These are phyloP conservation scores for Fusarium sp. DNA, from an alignment of 2,329 filamentous ascomycete species.

Conservation along the genomic window DNA sequence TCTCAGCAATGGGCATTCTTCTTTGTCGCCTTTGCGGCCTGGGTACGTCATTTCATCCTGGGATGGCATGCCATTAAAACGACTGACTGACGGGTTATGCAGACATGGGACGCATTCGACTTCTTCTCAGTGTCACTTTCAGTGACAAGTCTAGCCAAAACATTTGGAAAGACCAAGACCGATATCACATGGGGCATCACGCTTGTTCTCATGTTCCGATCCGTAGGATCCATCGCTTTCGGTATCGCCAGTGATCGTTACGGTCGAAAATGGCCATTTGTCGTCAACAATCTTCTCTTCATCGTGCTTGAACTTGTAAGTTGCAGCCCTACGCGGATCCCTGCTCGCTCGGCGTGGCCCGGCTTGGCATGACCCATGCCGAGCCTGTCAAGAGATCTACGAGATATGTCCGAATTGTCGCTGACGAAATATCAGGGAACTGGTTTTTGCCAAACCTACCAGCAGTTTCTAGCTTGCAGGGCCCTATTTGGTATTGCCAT, in stretches of 20 bases:
- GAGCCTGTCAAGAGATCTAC: slow-evolving; percentile 7
- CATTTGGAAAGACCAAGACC: slow-evolving; percentile 68
- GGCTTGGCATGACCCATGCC: slow-evolving; percentile 13
- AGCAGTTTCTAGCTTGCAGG: slow-evolving; percentile 81
- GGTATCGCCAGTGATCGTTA: slow-evolving; percentile 71
- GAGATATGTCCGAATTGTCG: slow-evolving; percentile 10
- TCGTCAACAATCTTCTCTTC: slow-evolving; percentile 81
- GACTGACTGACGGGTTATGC: neutral
- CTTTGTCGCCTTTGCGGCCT: slow-evolving; percentile 68
- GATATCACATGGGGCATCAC: slow-evolving; percentile 77
- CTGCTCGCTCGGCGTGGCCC: neutral
- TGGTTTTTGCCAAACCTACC: slow-evolving; percentile 77
- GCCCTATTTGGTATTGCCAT: slow-evolving; percentile 85
- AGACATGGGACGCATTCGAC: slow-evolving; percentile 77
- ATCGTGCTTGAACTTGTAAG: slow-evolving; percentile 79
- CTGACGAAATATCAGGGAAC: slow-evolving; percentile 64
- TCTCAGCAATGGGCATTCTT: slow-evolving; percentile 70
- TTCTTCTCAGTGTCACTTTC: slow-evolving; percentile 77
- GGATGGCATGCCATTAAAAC: accelerated
- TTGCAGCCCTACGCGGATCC: slow-evolving; percentile 14
- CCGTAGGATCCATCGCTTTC: slow-evolving; percentile 68
- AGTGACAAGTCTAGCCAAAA: slow-evolving; percentile 66
- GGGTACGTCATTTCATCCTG: slow-evolving; percentile 59
- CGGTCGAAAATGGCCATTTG: slow-evolving; percentile 79
- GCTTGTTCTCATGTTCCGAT: slow-evolving; percentile 73